phyloP scores from a whole-genome alignment of 2,329 filamentous ascomycete species.

The Rugonectria rugulosa region DNA sequence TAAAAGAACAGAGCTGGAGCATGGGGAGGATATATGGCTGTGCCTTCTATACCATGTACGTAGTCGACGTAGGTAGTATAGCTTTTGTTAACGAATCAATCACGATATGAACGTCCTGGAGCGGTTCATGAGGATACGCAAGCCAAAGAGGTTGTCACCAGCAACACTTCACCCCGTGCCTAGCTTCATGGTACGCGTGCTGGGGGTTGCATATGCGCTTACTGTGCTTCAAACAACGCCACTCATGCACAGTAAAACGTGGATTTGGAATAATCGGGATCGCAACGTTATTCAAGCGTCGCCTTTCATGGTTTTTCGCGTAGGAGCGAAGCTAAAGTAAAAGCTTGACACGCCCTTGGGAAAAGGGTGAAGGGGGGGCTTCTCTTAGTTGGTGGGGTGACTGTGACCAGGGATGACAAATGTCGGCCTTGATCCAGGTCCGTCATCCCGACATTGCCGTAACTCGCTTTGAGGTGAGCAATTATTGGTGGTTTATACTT shows the following conservation, averaged over 20 bases:
- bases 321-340: neutral
- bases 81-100: too few relatives aligned
- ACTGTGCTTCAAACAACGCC: too few relatives aligned
- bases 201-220: too few relatives aligned
- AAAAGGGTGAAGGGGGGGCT: neutral
- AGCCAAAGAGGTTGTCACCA: too few relatives aligned
- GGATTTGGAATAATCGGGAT: neutral
- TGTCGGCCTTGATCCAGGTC: constrained; percentile 28
- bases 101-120: too few relatives aligned
- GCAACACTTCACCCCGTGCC: too few relatives aligned
- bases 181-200: too few relatives aligned
- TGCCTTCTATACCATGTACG: too few relatives aligned
- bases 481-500: constrained; percentile 3
- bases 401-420: constrained; percentile 35
- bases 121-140: too few relatives aligned
- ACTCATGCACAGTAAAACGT: neutral
- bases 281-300: neutral
- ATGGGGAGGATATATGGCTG: constrained; percentile 1
- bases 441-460: constrained; percentile 28
- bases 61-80: too few relatives aligned
- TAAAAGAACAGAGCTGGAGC: too few relatives aligned
- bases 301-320: neutral
- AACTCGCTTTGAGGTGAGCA: neutral
- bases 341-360: too few relatives aligned
- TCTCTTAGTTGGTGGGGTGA: neutral